Base-by-base conservation (phyloP, 768 basidiomycete genomes). In the Pleurotus platypus region DNA sequence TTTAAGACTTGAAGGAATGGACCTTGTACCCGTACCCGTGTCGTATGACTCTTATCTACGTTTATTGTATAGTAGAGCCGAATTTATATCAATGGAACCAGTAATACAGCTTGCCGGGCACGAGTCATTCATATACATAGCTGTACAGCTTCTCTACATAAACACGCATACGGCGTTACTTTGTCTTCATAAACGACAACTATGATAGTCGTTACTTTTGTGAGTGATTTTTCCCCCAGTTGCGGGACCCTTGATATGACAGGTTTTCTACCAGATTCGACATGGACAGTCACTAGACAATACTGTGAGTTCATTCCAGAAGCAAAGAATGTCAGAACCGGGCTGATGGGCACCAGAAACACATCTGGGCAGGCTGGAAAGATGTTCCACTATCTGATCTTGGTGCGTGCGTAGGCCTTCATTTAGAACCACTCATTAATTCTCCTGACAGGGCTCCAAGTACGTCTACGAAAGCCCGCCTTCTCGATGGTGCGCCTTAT, bases 341-440 rank as follows among this genome's bases (percentile, higher is more conserved):
- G 15, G 18, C 37, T 51, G 35, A n/a, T 30, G 4, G 18, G 18
- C 39, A 4, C 1, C 3, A 54, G 51, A 54, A 54, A 54, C 42
- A 37, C 13, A 69, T 88, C 8, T 90, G 89, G 88, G 85, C 89
- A 20, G 90, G 90, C 3, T 89, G 88, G 82, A 83, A 80, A 60
- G 89, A 92, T 70, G 78, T 89, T 1, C 87, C 89, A 0, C 75
- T 92, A 8, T 85, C 87, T 37, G 81, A 81, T 57, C 81, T 87
- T 57, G 90, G 90, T 84, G 64, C 61, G 77, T 50, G 55, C 38
- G 43, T 43, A n/a, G 13, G 27, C 43, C 13, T 38, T 24, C 45
- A 37, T 20, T 3, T 56, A 13, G 47, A 45, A 38, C 62, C 35
- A 24, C 47, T 22, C 24, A 53, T 53, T n/a, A 50, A 56, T 48